phyloP scores from a whole-genome alignment of 176 grass and related monocot genomes.

The Oryza meyeriana region DNA sequence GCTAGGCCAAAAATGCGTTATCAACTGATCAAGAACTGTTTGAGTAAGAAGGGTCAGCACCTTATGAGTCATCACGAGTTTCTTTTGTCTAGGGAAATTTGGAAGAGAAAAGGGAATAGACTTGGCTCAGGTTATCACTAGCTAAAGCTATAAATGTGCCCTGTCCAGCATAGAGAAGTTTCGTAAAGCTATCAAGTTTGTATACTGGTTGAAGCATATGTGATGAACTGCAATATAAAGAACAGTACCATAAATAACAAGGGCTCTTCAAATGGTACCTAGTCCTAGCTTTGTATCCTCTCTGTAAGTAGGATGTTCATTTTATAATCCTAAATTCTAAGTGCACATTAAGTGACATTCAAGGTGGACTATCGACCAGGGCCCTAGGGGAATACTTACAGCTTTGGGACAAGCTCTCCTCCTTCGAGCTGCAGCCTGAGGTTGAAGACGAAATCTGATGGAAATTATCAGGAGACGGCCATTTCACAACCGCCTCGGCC shows the following conservation, averaged over 20 bases:
- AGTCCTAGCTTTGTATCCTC: not conserved
- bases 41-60: not conserved
- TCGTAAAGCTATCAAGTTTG: not conserved
- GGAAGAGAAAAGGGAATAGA: not conserved
- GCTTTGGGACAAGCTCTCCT: no score
- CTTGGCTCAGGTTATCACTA: not conserved
- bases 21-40: not conserved
- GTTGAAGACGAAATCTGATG: no score
- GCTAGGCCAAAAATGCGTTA: no score
- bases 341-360: no score
- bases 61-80: not conserved
- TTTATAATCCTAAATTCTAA: no score
- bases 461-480: no score
- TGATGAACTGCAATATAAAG: not conserved
- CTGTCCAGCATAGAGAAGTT: not conserved
- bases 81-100: not conserved
- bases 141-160: not conserved
- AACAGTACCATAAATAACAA: not conserved
- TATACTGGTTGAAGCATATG: not conserved
- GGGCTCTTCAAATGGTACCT: not conserved
- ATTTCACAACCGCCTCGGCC: no score
- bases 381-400: no score
- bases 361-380: no score
- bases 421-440: no score
- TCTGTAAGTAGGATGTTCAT: slow-evolving; percentile 18